Conservation (phyloP, 495 filamentous ascomycete species). For the Jackrogersella multiformis region DNA sequence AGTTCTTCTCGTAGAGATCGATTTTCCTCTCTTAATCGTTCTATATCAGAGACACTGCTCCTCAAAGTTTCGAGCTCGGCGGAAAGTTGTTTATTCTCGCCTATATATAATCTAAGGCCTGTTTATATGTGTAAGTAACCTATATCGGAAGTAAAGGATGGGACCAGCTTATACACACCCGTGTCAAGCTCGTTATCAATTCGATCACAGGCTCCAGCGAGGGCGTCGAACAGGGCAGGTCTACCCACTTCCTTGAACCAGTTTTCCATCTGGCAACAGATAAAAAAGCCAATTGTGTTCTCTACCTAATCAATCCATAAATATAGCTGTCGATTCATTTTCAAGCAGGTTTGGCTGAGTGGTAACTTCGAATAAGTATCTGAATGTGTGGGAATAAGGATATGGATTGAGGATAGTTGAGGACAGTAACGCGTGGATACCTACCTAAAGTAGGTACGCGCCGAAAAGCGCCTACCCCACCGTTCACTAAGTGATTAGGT, state of each 20-base stretch:
- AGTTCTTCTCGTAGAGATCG: slow-evolving; percentile 47
- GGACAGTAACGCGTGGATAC: slow-evolving; percentile 6
- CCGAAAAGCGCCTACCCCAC: slow-evolving; percentile 15
- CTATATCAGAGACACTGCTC: slow-evolving; percentile 35
- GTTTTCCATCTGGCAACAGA: slow-evolving; percentile 44
- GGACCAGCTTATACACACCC: slow-evolving; percentile 43
- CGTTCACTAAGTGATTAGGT: background rate
- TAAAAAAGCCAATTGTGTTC: background rate
- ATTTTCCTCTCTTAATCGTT: slow-evolving; percentile 50
- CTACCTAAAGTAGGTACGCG: slow-evolving; percentile 7
- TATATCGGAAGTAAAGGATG: background rate
- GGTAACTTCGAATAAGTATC: background rate
- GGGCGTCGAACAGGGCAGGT: slow-evolving; percentile 52
- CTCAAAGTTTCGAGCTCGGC: slow-evolving; percentile 47
- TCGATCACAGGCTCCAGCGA: slow-evolving; percentile 51
- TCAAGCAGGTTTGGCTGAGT: background rate
- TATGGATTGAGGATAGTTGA: background rate
- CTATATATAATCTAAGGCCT: slow-evolving; percentile 25
- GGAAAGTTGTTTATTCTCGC: slow-evolving; percentile 31
- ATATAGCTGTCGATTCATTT: background rate
- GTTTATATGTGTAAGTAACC: background rate
- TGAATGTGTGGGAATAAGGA: no score
- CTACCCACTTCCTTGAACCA: slow-evolving; percentile 51
- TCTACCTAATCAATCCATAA: background rate
- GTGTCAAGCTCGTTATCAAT: slow-evolving; percentile 48